Conservation (phyloP, 75 land plant species). For the Gnetum montanum region DNA sequence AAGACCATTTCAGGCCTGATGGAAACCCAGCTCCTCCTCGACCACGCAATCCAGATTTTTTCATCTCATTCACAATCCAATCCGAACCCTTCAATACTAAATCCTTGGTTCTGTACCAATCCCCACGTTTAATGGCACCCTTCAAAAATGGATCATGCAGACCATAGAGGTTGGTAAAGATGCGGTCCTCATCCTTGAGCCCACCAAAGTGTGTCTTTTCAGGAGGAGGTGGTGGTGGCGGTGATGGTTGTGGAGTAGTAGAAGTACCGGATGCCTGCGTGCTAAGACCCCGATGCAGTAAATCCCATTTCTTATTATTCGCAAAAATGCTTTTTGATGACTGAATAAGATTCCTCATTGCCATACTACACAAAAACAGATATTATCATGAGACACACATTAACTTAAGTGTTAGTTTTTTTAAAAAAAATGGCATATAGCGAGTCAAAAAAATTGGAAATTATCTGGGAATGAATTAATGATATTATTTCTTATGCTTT, state of each 20-base stretch:
- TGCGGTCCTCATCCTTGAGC: constrained; percentile 78
- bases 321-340: constrained; percentile 1
- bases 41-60: constrained; percentile 86
- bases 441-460: no score
- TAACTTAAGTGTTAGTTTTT: no score
- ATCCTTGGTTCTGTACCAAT: constrained; percentile 91
- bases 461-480: no score
- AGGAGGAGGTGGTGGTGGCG: constrained; percentile 77
- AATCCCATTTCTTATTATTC: constrained; percentile 4
- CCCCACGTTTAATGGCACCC: constrained; percentile 79
- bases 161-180: constrained; percentile 86
- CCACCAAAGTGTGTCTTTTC: constrained; percentile 87
- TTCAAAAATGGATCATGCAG: constrained; percentile 82
- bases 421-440: no score
- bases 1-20: constrained; percentile 94
- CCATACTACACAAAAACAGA: no score
- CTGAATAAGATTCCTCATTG: constrained; percentile 9
- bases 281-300: constrained; percentile 22
- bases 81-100: constrained; percentile 80
- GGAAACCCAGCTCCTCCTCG: constrained; percentile 97
- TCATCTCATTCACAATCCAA: constrained; percentile 94
- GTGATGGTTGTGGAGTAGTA: constrained; percentile 45
- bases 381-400: no score
- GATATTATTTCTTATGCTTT: no score
- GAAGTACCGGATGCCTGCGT: constrained; percentile 35